Evolutionary conservation across 805 yeast genomes (phyloP), one percentile per base, ranked within the genome.

Genomic region (Metschnikowia peoriensis): DNA sequence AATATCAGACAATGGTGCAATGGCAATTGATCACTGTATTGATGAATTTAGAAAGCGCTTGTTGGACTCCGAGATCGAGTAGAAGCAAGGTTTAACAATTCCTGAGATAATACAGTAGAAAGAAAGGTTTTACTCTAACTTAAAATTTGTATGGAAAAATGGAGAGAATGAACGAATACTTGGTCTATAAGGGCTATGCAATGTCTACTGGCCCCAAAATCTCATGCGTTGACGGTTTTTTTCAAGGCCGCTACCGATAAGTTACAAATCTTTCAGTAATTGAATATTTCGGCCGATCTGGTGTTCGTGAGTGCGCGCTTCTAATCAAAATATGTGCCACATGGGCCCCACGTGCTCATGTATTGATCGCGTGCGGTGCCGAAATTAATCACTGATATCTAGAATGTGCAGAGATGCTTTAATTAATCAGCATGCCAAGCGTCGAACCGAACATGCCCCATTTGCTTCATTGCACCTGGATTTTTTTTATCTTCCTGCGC

Each of bases 321-420:
- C 16, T 14, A 41, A 35, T 37, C 28, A 43, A 34, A 28, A 28
- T 12, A 1, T 29, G 43, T 16, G 44, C 47, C 48, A 44, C 52
- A 44, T 49, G 44, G 52, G 49, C 41, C 52, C 47, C 52, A 44
- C 48, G 52, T 49, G 48, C 15, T 37, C 47, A 32, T 35, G 45
- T 38, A 38, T 12, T 22, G 52, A 22, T 43, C 52, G 47, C 45
- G 52, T 49, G 48, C 52, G 41, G 22, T 10, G 47, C 46, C 11
- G 46, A 44, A 41, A 47, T 47, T 41, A 47, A 47, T 41, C 41
- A 29, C 16, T 5, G n/a, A n/a, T 28, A 12, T 17, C 38, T 32
- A 9, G 22, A 29, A 15, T 16, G 38, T 47, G 48, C 41, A 38
- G 32, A 44, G 22, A 15, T 28, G 28, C 9, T 16, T 39, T 12